Base-by-base conservation (phyloP, 2,329 filamentous ascomycete genomes). In the Pezicula neosporulosa region DNA sequence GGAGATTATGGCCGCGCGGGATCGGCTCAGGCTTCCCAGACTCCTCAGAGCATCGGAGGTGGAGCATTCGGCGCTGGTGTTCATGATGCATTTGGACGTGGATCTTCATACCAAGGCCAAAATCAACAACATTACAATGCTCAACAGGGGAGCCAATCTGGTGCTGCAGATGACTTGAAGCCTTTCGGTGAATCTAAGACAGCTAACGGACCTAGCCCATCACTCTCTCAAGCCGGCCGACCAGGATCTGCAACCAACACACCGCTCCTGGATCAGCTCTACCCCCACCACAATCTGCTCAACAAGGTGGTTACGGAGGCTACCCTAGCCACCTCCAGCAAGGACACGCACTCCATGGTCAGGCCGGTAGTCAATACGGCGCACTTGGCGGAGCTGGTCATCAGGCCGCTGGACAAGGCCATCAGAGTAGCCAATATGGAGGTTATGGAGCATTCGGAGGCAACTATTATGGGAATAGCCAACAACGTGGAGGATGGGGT, bases 311-410 rank as follows among this genome's bases (percentile, higher is more conserved):
- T 21, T 69, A 68, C 55, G 62, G 63, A 45, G 65, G 63, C 30
- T 68, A 68, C 44, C 66, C 66, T 51, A 60, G 61, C 36, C 66
- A 68, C 51, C 59, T 66, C 15, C 65, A 66, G 48, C 63, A 63
- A 50, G 61, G 60, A 9, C 66, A 69, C 52, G 60, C 57, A 44
- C 56, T 68, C 33, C 67, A 69, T 42, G 66, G 63, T 49, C 67
- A 70, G 53, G 54, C 60, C 35, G 64, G 60, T 16, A 64, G 61
- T 51, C 66, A 67, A 51, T 69, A 70, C 49, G 63, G 60, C 18
- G 63, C 58, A 41, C 72, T 81, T 37, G 76, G 76, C 50, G 77
- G 76, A 44, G 70, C 78, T 44, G 76, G 66, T 41, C 74, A 77
- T 56, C 73, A 75, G 57, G 70, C 68, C 49, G 61, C 54, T 53